Evolutionary conservation across 169 alveolate species (phyloP).

Genomic region (Toxoplasma gondii): DNA sequence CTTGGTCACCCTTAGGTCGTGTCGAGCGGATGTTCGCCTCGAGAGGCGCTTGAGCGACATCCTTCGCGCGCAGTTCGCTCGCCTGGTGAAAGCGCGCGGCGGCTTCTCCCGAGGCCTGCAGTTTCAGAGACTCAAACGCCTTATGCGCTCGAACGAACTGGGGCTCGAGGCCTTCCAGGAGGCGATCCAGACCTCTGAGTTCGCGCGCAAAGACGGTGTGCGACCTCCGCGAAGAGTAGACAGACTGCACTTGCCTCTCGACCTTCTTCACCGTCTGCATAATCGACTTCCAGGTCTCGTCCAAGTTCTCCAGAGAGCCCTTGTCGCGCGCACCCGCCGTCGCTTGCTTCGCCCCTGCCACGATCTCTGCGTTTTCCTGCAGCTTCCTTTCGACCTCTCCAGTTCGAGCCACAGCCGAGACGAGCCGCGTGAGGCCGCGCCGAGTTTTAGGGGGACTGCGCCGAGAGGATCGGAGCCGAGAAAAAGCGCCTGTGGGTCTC

Average conservation of each 20-base stretch:
- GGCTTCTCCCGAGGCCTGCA: neutral
- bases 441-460: neutral
- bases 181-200: neutral
- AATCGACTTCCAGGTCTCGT: conserved; percentile 16
- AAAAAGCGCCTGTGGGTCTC: neutral
- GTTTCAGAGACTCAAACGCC: neutral
- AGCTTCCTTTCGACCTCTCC: neutral
- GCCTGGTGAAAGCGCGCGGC: neutral
- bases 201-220: conserved; percentile 16
- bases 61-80: neutral
- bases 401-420: neutral
- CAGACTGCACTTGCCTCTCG: conserved; percentile 13
- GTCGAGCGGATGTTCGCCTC: no score
- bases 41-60: neutral
- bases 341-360: neutral
- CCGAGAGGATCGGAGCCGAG: neutral
- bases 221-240: neutral
- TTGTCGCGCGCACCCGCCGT: neutral
- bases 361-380: neutral
- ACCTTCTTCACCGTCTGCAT: neutral
- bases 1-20: no score
- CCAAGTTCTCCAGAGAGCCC: neutral
- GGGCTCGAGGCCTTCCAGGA: neutral
- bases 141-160: neutral
- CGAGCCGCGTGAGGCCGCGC: neutral